Base-by-base conservation (phyloP, 2,329 filamentous ascomycete species). In the Fusarium luffae region DNA sequence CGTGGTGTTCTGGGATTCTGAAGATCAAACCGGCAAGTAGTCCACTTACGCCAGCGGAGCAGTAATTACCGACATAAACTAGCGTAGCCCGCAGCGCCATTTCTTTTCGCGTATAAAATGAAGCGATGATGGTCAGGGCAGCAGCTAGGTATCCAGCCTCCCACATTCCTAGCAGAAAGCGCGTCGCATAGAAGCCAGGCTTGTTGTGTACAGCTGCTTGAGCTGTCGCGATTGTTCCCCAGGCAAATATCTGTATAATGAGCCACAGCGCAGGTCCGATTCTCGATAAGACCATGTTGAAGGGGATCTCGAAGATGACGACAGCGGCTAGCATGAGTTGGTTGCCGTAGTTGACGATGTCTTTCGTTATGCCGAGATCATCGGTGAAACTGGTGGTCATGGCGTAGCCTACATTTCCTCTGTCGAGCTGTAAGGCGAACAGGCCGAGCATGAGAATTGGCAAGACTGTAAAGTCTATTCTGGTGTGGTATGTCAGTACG, bases 331-430 rank as follows among this genome's bases (percentile, higher is more conserved):
- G 21, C 59, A 62, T 61, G 2, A 62, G 46, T 3, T 61, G 56
- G 7, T 62, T 62, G 19, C 60, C 60, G 7, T 61, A 48, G n/a
- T 63, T 63, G 12, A 63, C 60, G 23, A 47, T 55, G 3, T 63
- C 47, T 19, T 63, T 63, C 0, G 34, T 63, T 27, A 63, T 62
- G 4, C 47, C 42, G 3, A 63, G 58, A n/a, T 63, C 57, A 4
- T 63, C n/a, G 0, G 58, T 63, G n/a, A 63, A 63, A 0, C 4
- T 63, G 6, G 57, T 63, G 1, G 60, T 63, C 58, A 63, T 63
- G 0, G 58, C 60, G 16, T 63, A 63, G 16, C 60, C 21, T 0
- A 63, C 47, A 1, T 63, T 63, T n/a, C 60, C 60, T 48, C 47
- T 63, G 2, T 63, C 60, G 0, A 63, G 60, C 2, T 63, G 48